Evolutionary conservation across 2,329 filamentous ascomycete genomes (phyloP).

Genomic region (Septoria petroselini): DNA sequence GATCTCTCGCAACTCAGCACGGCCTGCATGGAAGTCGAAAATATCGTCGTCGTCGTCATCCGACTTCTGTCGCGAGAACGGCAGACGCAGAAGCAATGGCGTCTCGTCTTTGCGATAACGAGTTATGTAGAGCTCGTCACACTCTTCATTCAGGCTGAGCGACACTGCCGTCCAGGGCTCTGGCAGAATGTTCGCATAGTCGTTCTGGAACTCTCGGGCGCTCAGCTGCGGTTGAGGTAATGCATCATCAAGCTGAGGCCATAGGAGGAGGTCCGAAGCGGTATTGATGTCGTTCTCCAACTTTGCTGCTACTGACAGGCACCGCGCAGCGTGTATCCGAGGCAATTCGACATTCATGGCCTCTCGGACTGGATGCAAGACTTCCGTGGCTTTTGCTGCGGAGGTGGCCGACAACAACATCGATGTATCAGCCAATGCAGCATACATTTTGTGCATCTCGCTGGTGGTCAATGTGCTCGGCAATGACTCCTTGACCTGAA

Average conservation of each 20-base stretch:
- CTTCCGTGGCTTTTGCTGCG: constrained; percentile 47
- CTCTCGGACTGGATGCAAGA: constrained; percentile 47
- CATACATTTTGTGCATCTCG: constrained; percentile 50
- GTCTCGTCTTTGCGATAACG: constrained; percentile 71
- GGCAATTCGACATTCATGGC: constrained; percentile 59
- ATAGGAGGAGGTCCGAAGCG: constrained; percentile 40
- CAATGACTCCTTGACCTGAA: constrained; percentile 5
- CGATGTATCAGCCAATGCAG: constrained; percentile 62
- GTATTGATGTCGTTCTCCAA: constrained; percentile 47
- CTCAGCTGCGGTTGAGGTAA: constrained; percentile 19
- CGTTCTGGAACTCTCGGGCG: constrained; percentile 62
- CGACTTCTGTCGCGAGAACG: constrained; percentile 75
- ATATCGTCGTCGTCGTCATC: constrained; percentile 75
- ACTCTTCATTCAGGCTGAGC: constrained; percentile 75
- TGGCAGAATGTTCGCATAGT: constrained; percentile 84
- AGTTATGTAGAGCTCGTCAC: constrained; percentile 83
- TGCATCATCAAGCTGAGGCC: constrained; percentile 39
- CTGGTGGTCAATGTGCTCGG: constrained; percentile 17
- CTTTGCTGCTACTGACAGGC: constrained; percentile 58
- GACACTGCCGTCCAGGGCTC: constrained; percentile 80
- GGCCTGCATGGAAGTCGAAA: constrained; percentile 80
- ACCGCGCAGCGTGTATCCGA: constrained; percentile 64
- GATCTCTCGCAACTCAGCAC: constrained; percentile 75
- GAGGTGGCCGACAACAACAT: constrained; percentile 63
- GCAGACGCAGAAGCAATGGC: constrained; percentile 83